Conservation (phyloP, 371 early-diverging fungal species). For the Conidiobolus incongruus region DNA sequence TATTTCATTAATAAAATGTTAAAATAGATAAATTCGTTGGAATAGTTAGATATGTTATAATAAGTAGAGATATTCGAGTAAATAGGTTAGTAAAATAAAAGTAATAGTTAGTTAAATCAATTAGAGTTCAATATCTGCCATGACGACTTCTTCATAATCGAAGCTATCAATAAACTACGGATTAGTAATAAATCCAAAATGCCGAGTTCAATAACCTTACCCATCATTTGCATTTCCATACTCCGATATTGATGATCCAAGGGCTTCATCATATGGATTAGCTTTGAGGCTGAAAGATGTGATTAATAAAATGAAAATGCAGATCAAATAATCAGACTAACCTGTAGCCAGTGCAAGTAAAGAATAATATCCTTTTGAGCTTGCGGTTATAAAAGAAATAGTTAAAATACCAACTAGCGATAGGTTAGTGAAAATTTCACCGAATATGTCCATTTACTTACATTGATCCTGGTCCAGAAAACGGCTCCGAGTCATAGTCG, state of each 20-base stretch:
- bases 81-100: neutral
- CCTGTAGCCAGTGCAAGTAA: slow-evolving; percentile 69
- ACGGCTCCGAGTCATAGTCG: slow-evolving; percentile 67
- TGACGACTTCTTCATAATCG: slow-evolving; percentile 8
- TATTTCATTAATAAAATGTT: too few relatives aligned
- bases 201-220: neutral
- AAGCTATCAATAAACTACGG: neutral
- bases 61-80: too few relatives aligned
- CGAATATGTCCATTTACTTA: slow-evolving; percentile 7
- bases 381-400: slow-evolving; percentile 83
- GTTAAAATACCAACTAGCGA: slow-evolving; percentile 68
- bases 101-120: neutral
- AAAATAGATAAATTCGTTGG: too few relatives aligned
- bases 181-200: neutral
- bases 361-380: slow-evolving; percentile 71
- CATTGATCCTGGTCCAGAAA: slow-evolving; percentile 49
- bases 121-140: slow-evolving; percentile 8
- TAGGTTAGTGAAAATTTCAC: neutral
- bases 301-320: neutral
- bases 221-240: neutral
- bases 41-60: too few relatives aligned
- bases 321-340: slow-evolving; percentile 8
- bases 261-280: neutral
- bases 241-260: neutral
- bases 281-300: neutral